Base-by-base conservation (phyloP, 2,329 filamentous ascomycete species). In the Dothistroma pini region DNA sequence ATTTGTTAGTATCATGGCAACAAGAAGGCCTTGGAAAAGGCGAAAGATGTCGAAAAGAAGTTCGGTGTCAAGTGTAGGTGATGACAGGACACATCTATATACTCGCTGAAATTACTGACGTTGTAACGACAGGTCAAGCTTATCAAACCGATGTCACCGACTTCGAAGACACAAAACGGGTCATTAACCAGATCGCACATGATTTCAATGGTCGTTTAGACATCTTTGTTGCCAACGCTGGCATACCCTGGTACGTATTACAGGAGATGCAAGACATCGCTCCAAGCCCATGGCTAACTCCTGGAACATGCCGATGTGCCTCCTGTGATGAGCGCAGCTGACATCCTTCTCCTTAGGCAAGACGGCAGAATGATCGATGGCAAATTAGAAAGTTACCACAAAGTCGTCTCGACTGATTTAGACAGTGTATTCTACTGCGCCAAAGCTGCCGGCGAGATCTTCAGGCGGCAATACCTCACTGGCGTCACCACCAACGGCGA, bases 141-240 rank as follows among this genome's bases (percentile, higher is more conserved):
- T 53, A 35, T 82, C 86, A 88, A 78, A 82, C 80, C 75, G 77
- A 85, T 70, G 80, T 87, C 63, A 78, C 80, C 70, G 77, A 79
- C 74, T 86, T 81, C 77, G 77, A 80, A 57, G 79, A 78, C 68
- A 84, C 84, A 61, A 75, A 83, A 71, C 75, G 80, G 71, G 76
- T 86, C 57, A 83, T 88, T 68, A 75, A 79, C 64, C 77, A 83
- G 47, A 84, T 87, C 53, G 78, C 87, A 72, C 78, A 80, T 66
- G 89, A 93, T 70, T 92, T 92, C 68, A 73, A 78, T 61, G 85
- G 85, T 73, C 81, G 86, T 75, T 81, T 88, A 68, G 89, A 93
- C 69, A 80, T 91, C 66, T 91, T 93, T 69, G 84, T 93, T 50
- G 89, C 90, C 68, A 93, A 95, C 72, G 87, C 87, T 14, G 89